Evolutionary conservation across 208 protist genomes (phyloP).

Genomic region (Leishmania braziliensis): DNA sequence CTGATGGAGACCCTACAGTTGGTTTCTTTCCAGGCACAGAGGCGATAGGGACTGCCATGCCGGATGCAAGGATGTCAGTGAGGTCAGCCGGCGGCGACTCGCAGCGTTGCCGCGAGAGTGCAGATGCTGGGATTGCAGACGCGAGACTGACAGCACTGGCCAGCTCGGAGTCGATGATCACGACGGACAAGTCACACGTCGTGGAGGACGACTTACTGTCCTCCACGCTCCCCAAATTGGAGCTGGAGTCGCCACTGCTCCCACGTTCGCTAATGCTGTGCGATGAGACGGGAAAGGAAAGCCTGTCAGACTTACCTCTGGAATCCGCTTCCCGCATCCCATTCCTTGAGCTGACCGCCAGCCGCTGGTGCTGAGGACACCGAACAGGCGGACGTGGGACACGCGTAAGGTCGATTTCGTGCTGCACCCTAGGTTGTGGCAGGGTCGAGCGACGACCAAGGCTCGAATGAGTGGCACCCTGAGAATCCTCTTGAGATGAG

Average conservation of each 20-base stretch:
- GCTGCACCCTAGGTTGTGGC: not conserved
- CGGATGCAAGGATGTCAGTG: not conserved
- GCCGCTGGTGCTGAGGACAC: not conserved
- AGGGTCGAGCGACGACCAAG: not conserved
- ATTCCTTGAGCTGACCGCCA: not conserved
- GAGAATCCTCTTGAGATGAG: not conserved
- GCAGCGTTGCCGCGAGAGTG: not conserved
- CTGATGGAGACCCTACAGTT: not conserved
- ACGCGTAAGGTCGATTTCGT: not conserved
- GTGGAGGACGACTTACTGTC: not conserved
- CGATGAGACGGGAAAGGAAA: not conserved
- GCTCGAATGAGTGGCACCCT: not conserved
- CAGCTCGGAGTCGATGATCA: not conserved
- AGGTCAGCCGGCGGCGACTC: slow-evolving; percentile 10
- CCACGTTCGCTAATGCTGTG: not conserved
- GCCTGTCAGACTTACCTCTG: too few relatives aligned
- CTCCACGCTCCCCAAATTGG: not conserved
- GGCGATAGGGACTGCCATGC: not conserved
- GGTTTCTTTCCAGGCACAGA: not conserved
- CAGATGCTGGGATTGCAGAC: not conserved
- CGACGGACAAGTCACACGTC: not conserved
- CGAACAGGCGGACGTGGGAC: not conserved
- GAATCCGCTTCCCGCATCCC: not conserved
- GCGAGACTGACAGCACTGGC: not conserved
- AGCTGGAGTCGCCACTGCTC: not conserved